Evolutionary conservation across 106 monocot genomes (phyloP).

Genomic region (Ottelia alismoides): DNA sequence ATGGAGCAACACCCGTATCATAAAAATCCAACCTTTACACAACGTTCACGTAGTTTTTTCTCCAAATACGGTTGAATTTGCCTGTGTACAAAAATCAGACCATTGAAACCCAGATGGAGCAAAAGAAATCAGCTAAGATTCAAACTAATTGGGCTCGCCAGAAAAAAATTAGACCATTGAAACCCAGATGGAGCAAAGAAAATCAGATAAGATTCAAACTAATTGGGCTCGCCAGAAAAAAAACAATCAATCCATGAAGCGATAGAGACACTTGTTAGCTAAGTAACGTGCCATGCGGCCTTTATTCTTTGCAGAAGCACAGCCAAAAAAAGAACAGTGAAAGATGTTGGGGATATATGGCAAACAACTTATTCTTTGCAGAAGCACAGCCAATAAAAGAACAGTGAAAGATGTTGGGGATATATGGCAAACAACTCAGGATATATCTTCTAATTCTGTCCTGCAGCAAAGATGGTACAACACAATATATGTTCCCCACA

Average conservation of each 20-base stretch:
- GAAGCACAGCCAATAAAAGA: conserved; percentile 95
- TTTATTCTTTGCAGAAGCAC: conserved; percentile 72
- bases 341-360: too few species aligned
- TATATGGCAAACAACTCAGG: too few species aligned
- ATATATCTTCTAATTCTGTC: too few species aligned
- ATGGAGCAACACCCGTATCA: conserved; percentile 91
- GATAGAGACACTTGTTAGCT: conserved; percentile 93
- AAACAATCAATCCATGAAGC: conserved; percentile 95
- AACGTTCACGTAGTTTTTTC: conserved; percentile 84
- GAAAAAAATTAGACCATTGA: conserved; percentile 94
- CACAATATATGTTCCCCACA: too few species aligned
- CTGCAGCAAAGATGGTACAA: too few species aligned
- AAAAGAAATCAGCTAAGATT: background rate
- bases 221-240: too few species aligned
- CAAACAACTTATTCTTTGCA: conserved; percentile 61
- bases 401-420: too few species aligned
- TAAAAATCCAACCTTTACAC: conserved; percentile 95
- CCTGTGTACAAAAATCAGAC: conserved; percentile 21
- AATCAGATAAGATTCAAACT: too few species aligned
- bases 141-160: too few species aligned
- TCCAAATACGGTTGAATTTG: conserved; percentile 59
- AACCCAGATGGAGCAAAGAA: conserved; percentile 80
- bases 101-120: background rate
- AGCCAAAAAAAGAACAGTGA: conserved; percentile 94
- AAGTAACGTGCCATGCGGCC: conserved; percentile 91